Percentiles rank a stretch among this genome's conserved stretches.
phyloP scores from a whole-genome alignment of 805 yeast species.

The Metschnikowia aberdeeniae region DNA sequence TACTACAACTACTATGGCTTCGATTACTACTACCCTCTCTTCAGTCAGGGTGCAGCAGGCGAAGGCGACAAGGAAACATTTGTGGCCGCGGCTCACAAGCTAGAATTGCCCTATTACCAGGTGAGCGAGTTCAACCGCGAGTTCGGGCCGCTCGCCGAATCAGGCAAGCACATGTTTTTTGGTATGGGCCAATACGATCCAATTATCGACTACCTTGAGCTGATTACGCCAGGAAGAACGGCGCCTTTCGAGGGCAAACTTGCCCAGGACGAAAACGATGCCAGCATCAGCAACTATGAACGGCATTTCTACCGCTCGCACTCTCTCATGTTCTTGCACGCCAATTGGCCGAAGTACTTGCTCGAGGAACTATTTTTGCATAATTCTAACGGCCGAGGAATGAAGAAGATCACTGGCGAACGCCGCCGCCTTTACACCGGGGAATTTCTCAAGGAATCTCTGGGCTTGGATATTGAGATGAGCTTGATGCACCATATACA shows the following conservation, averaged over 20 bases:
- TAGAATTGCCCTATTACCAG: conserved; percentile 34
- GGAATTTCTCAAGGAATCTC: conserved; percentile 23
- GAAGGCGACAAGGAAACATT: conserved; percentile 43
- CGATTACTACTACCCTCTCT: conserved; percentile 33
- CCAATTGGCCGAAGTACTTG: conserved; percentile 36
- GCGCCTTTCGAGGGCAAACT: conserved; percentile 7
- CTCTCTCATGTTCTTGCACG: conserved; percentile 31
- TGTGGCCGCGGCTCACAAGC: conserved; percentile 38
- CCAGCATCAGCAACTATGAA: conserved; percentile 22
- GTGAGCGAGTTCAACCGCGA: conserved; percentile 35
- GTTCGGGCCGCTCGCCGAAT: conserved; percentile 28
- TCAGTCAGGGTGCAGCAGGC: conserved; percentile 41
- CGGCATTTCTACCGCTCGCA: conserved; percentile 28
- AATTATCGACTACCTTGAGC: conserved; percentile 25
- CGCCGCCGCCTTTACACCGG: conserved; percentile 28
- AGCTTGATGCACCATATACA: conserved; percentile 24
- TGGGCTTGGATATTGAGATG: conserved; percentile 28
- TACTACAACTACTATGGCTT: conserved; percentile 39
- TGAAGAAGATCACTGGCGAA: conserved; percentile 16
- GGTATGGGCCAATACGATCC: conserved; percentile 41
- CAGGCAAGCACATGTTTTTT: conserved; percentile 24
- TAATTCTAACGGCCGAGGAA: conserved; percentile 28
- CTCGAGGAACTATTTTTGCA: conserved; percentile 23
- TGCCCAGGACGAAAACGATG: conserved; percentile 22
- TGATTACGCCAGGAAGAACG: conserved; percentile 1